Evolutionary conservation across 352 stramenopile species (phyloP), one percentile per base, ranked within the genome.

Genomic region (Pythium phragmitis): DNA sequence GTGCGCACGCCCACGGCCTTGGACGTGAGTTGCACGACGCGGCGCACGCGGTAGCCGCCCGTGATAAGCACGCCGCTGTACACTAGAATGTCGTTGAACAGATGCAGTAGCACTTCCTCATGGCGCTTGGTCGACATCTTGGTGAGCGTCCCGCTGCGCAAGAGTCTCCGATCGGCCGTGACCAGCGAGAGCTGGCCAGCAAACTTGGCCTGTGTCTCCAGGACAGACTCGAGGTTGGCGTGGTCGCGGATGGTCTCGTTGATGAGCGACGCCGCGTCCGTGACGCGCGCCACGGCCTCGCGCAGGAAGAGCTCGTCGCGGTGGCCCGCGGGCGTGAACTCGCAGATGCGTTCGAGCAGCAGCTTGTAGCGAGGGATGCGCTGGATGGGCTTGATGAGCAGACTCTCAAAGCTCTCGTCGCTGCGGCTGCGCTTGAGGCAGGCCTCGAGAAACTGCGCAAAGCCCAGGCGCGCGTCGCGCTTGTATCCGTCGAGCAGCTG

Each of bases 381-480:
- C 70, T 98, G 92, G 26, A 98, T 94, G 0, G 92, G 92, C 79
- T 95, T 94, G 65, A 98, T 97, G 36, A 98, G 63, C 36, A 97
- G 62, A 47, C 85, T 95, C 50, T 94, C 83, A 51, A 96, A 95
- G 56, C 68, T 80, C 57, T 91, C 87, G 13, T 72, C 51, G 3
- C 75, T 86, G 21, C 75, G 70, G 51, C 82, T 91, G 49, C 72
- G 70, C 12, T 56, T 58, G 34, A 77, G 72, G 59, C 85, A 95
- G 9, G 51, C 69, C 52, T 89, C 75, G 19, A 95, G 60, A 39
- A 92, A 87, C 11, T 66, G 60, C 0, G 70, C 72, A 49, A 91
- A 91, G 1, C 74, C 72, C 9, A 89, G 58, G 0, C 76, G 69
- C 12, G 75, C 66, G 49, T 89, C 76, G 2, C 70, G 62, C 6